These are phyloP conservation scores for Cicer pinnatifidum DNA, from an alignment of 306 rosid genomes.

Conservation along the genomic window DNA sequence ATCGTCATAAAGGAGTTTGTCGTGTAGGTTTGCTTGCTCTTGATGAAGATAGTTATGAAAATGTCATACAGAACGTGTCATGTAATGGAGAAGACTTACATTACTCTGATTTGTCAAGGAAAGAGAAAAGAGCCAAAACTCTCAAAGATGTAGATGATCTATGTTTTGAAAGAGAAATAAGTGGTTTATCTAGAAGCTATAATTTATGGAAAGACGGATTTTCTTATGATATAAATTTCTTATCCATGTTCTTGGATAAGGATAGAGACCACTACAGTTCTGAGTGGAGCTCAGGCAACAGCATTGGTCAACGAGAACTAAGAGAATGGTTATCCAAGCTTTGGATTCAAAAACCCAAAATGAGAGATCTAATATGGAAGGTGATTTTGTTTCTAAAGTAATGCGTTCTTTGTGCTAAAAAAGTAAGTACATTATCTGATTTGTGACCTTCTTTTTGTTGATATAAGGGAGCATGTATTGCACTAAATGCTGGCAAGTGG, in stretches of 20 bases:
- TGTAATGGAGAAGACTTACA: constrained; percentile 43
- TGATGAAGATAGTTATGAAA: constrained; percentile 64
- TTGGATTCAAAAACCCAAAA: constrained; percentile 79
- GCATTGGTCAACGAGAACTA: constrained; percentile 93
- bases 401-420: constrained; percentile 25
- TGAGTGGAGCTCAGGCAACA: constrained; percentile 87
- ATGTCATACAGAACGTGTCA: constrained; percentile 47
- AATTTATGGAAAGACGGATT: constrained; percentile 70
- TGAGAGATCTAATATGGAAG: constrained; percentile 90
- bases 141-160: constrained; percentile 58
- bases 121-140: constrained; percentile 71
- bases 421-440: constrained; percentile 33
- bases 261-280: constrained; percentile 87
- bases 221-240: constrained; percentile 80
- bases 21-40: constrained; percentile 95
- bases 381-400: constrained; percentile 48
- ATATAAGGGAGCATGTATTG: constrained; percentile 85
- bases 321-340: constrained; percentile 93
- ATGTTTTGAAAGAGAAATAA: constrained; percentile 40
- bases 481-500: constrained; percentile 82
- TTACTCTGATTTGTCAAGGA: constrained; percentile 62
- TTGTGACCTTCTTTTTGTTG: constrained; percentile 37
- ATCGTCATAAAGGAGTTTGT: constrained; percentile 94
- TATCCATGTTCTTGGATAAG: constrained; percentile 77
- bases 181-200: constrained; percentile 57